phyloP scores from a whole-genome alignment of 208 protist species.

The Trypanosoma platydactyli region DNA sequence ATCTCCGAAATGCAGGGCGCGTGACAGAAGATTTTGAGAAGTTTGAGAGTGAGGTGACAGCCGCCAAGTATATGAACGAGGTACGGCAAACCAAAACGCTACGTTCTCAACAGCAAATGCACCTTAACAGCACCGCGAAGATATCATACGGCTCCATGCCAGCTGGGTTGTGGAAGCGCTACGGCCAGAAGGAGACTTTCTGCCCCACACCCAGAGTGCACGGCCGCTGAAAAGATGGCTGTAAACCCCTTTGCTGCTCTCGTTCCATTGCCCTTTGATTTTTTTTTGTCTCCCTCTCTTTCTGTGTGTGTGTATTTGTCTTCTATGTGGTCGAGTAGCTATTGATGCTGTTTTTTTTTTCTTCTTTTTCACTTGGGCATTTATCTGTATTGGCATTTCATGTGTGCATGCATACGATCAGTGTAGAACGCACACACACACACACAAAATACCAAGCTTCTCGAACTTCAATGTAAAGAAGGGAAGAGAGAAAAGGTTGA shows the following conservation, averaged over 20 bases:
- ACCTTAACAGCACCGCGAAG: constrained; percentile 84
- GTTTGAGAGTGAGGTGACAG: constrained; percentile 83
- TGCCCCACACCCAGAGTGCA: constrained; percentile 72
- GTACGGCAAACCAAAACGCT: constrained; percentile 66
- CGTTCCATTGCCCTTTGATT: constrained; percentile 11
- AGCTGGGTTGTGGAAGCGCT: constrained; percentile 83
- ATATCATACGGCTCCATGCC: constrained; percentile 91
- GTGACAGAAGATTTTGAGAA: constrained; percentile 83
- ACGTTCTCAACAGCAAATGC: constrained; percentile 88
- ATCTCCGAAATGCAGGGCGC: constrained; percentile 58
- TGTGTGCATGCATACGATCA: neutral
- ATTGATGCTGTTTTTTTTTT: constrained; percentile 16
- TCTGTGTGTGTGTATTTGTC: constrained; percentile 10
- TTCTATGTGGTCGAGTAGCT: neutral
- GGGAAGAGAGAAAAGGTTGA: neutral
- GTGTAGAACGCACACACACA: constrained; percentile 17
- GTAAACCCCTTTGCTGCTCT: constrained; percentile 26
- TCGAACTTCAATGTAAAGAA: too few species aligned
- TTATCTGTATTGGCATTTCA: neutral
- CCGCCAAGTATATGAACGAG: constrained; percentile 86
- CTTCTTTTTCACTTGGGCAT: neutral
- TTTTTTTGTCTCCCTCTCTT: constrained; percentile 25
- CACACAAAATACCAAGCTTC: too few species aligned
- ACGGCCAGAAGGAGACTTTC: constrained; percentile 71
- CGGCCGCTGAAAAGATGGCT: constrained; percentile 42